phyloP scores from a whole-genome alignment of 495 filamentous ascomycete species.

The Aspergillus asperescens region DNA sequence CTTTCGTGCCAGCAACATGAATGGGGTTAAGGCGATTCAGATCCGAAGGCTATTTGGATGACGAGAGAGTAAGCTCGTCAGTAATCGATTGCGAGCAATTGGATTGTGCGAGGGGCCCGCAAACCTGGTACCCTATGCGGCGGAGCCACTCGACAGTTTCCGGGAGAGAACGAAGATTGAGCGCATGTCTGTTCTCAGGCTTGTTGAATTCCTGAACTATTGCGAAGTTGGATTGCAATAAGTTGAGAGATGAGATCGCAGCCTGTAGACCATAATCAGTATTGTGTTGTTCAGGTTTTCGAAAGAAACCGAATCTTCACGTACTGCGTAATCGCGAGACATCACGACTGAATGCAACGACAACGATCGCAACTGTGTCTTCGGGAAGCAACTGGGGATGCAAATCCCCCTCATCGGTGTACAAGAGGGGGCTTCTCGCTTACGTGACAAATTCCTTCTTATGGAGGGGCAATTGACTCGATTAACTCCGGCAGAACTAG shows the following conservation, averaged over 20 bases:
- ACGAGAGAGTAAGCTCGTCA: neutral
- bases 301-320: conserved; percentile 5
- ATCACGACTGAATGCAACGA: conserved; percentile 32
- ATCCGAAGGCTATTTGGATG: conserved; percentile 55
- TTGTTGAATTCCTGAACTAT: conserved; percentile 69
- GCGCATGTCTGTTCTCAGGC: conserved; percentile 51
- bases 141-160: conserved; percentile 74
- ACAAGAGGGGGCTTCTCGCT: conserved; percentile 7
- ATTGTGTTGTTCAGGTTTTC: neutral
- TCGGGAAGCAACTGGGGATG: conserved; percentile 9
- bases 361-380: conserved; percentile 24
- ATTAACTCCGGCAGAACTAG: neutral
- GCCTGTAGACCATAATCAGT: conserved; percentile 37
- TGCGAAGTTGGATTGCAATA: conserved; percentile 79
- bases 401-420: conserved; percentile 22
- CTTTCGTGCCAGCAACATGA: conserved; percentile 90
- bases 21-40: conserved; percentile 69
- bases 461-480: neutral
- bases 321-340: conserved; percentile 44
- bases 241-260: conserved; percentile 82
- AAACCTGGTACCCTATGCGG: conserved; percentile 74
- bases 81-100: neutral
- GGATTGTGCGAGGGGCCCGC: conserved; percentile 13
- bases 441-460: conserved; percentile 7
- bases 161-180: conserved; percentile 62